A percentile compares a stretch with the other conserved stretches of the same genome.
Evolutionary conservation across 495 filamentous ascomycete species (phyloP).

Genomic region (Neurospora sp.): DNA sequence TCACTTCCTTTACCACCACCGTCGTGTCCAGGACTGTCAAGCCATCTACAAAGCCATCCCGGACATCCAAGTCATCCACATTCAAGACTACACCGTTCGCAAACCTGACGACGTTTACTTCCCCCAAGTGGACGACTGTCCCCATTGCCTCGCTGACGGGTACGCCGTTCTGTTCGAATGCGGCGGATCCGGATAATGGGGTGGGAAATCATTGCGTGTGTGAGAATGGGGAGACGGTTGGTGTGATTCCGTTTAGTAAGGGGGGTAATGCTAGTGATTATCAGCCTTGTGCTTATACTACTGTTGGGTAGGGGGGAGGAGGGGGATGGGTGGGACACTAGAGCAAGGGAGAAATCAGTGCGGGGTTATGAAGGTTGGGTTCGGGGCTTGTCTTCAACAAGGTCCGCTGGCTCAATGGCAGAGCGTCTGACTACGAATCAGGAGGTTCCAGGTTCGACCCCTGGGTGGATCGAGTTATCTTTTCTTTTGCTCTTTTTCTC

Average conservation of each 20-base stretch:
- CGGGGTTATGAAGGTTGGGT: too few relatives aligned
- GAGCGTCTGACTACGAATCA: not conserved
- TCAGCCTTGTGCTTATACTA: slow-evolving; percentile 14
- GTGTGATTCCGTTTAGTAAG: slow-evolving; percentile 2
- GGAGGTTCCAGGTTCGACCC: not conserved
- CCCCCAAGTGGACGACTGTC: slow-evolving; percentile 6
- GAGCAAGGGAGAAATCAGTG: too few relatives aligned
- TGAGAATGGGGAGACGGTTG: slow-evolving; percentile 8
- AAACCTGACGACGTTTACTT: not conserved
- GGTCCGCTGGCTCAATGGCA: not conserved
- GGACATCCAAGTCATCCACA: not conserved
- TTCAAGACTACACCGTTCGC: not conserved
- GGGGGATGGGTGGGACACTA: too few relatives aligned
- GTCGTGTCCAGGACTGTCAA: not conserved
- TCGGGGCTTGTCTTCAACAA: not conserved
- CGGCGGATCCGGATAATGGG: slow-evolving; percentile 7
- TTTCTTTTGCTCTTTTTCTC: not conserved
- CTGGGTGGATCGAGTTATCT: not conserved
- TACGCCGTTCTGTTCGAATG: slow-evolving; percentile 10
- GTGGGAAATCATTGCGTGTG: slow-evolving; percentile 12
- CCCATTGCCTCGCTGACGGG: slow-evolving; percentile 6
- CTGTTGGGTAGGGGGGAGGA: not conserved
- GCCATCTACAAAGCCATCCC: not conserved
- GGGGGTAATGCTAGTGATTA: slow-evolving; percentile 8
- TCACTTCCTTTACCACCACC: not conserved